Base-by-base conservation (phyloP, 257 asterid genomes). In the Pogostemon cablin region DNA sequence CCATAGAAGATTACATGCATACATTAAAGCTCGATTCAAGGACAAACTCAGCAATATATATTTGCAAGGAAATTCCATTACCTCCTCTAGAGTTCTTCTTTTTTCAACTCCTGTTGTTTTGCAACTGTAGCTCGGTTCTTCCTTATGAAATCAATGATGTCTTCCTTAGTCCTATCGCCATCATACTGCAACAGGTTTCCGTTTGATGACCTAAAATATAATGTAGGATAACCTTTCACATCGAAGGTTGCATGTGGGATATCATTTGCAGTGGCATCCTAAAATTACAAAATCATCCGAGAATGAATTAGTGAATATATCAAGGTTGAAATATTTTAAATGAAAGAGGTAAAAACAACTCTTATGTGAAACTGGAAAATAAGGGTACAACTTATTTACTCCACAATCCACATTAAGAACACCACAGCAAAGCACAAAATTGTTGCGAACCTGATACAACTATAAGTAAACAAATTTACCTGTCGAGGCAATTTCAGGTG, bases 211-310 rank as follows among this genome's bases (percentile, higher is more conserved):
- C 82, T 85, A 85, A 92, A 92, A 77, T 85, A 92, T 76, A 92
- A 59, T 17, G 96, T 85, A 10, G 98, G 97, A 65, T 86, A 92
- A 70, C 98, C 97, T 86, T 85, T 75, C 71, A 90, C 87, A 5
- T 88, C 91, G 69, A 92, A 90, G 0, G 71, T 68, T 17, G 71
- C 96, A 8, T 65, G 64, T 41, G 91, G 84, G 68, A 77, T 72
- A 75, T 92, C 97, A 71, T 92, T 92, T 40, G 93, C 93, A 65
- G 97, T 83, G n/a, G 88, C 95, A 78, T 92, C 97, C 98, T 92
- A 64, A 15, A 15, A 15, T 15, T 15, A 15, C 17, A 69, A 82
- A 67, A 65, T 46, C 58, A 25, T 6, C 52, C 68, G 41, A 46
- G 10, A 78, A 39, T 38, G 40, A 67, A 68, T 42, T 53, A 61